Conservation (phyloP, 169 alveolate genomes). For the Plasmodium vivax region DNA sequence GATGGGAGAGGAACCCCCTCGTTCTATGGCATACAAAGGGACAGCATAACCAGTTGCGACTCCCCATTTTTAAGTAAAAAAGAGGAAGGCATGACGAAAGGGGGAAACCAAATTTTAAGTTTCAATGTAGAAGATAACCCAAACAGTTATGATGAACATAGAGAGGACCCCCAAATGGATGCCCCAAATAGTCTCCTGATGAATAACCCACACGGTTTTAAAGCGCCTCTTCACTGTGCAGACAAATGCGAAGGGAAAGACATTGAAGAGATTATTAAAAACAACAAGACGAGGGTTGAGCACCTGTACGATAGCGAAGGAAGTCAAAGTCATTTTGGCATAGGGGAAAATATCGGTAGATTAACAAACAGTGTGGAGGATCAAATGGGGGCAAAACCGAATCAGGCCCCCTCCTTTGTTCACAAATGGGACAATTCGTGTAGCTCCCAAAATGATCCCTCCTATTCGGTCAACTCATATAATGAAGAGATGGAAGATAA, state of each 20-base stretch:
- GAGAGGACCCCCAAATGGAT: constrained; percentile 9
- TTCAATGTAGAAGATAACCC: constrained; percentile 9
- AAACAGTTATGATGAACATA: neutral
- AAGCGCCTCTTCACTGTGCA: neutral
- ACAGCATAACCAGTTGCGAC: neutral
- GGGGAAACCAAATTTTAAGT: constrained; percentile 29
- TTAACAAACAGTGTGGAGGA: constrained; percentile 1
- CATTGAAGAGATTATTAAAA: constrained; percentile 50
- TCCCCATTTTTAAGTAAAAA: constrained; percentile 26
- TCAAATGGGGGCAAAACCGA: neutral
- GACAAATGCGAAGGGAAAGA: constrained; percentile 5
- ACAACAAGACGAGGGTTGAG: constrained; percentile 63
- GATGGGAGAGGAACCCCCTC: neutral
- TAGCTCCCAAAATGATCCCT: constrained; percentile 3
- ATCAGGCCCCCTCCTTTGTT: neutral
- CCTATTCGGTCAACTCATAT: constrained; percentile 50
- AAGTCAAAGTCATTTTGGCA: constrained; percentile 13
- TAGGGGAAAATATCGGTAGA: constrained; percentile 8
- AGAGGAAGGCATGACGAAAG: neutral
- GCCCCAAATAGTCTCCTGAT: neutral
- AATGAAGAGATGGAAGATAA: constrained; percentile 21
- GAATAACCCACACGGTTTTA: neutral
- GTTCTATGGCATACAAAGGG: constrained; percentile 15
- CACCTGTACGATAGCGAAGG: constrained; percentile 45
- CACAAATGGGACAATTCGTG: neutral